Evolutionary conservation across 2,329 filamentous ascomycete genomes (phyloP).

Genomic region (Ophiocordyceps robertsii): DNA sequence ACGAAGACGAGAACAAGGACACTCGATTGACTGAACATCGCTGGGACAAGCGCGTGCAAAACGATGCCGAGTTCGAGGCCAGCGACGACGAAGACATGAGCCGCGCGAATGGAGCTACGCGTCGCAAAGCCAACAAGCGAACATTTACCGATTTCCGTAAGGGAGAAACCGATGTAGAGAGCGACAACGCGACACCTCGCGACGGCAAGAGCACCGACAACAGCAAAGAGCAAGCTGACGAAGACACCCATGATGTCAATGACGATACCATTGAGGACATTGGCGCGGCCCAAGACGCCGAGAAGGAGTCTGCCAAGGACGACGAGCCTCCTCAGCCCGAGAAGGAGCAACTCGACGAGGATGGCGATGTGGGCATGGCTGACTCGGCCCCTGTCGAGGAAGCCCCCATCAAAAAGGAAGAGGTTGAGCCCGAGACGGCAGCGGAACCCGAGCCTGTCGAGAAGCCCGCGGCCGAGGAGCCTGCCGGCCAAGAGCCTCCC

Average conservation of each 20-base stretch:
- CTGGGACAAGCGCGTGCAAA: constrained; percentile 66
- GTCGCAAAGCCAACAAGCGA: constrained; percentile 31
- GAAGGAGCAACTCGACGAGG: constrained; percentile 25
- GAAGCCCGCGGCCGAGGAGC: constrained; percentile 13
- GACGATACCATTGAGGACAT: constrained; percentile 33
- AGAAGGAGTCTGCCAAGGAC: constrained; percentile 11
- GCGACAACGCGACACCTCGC: constrained; percentile 21
- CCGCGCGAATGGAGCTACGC: constrained; percentile 56
- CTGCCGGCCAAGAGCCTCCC: constrained; percentile 5
- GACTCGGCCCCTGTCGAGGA: constrained; percentile 19
- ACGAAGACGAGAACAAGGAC: constrained; percentile 80
- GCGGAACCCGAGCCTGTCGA: constrained; percentile 17
- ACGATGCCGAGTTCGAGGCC: constrained; percentile 72
- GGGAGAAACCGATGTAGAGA: constrained; percentile 22
- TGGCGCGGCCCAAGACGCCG: constrained; percentile 12
- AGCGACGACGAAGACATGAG: constrained; percentile 82
- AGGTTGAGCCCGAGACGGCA: constrained; percentile 19
- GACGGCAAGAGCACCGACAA: constrained; percentile 18
- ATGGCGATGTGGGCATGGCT: constrained; percentile 39
- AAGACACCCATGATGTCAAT: constrained; percentile 21
- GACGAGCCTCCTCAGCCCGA: constrained; percentile 6
- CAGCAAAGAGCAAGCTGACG: constrained; percentile 12
- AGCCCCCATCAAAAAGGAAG: constrained; percentile 26
- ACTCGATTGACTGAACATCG: constrained; percentile 67
- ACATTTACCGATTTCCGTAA: constrained; percentile 40